Percentiles rank a stretch among this genome's conserved stretches.
Conservation (phyloP, 345 rosid species). For the Chamaenerion angustifolium region DNA sequence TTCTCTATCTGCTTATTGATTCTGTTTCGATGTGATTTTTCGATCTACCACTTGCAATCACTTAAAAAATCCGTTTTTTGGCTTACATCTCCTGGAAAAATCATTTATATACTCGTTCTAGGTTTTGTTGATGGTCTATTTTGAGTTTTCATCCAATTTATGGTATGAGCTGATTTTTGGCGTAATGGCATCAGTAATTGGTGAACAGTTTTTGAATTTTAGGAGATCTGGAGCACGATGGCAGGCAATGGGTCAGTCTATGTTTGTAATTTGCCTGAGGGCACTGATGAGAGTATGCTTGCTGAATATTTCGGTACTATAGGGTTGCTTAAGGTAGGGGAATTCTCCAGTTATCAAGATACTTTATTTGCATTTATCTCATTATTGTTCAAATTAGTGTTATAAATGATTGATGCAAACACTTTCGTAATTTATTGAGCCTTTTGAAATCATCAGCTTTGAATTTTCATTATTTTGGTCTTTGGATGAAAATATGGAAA, state of each 20-base stretch:
- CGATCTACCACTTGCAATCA: too few species aligned
- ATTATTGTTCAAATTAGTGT: background rate
- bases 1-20: too few species aligned
- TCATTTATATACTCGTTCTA: too few species aligned
- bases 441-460: too few species aligned
- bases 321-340: constrained; percentile 79
- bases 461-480: background rate
- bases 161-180: background rate
- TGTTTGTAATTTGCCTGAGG: constrained; percentile 70
- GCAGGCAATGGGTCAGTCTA: constrained; percentile 65
- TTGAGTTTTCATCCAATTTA: too few species aligned
- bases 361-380: background rate
- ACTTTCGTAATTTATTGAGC: too few species aligned
- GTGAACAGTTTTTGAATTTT: constrained; percentile 7
- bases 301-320: constrained; percentile 93
- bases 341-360: background rate
- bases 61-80: too few species aligned
- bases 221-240: constrained; percentile 34
- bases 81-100: too few species aligned
- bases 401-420: too few species aligned
- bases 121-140: too few species aligned
- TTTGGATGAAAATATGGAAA: background rate
- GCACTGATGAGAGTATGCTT: constrained; percentile 77
- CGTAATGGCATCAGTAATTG: background rate
- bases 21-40: too few species aligned